Conservation (phyloP, 2,329 filamentous ascomycete species). For the Thielaviopsis populi region DNA sequence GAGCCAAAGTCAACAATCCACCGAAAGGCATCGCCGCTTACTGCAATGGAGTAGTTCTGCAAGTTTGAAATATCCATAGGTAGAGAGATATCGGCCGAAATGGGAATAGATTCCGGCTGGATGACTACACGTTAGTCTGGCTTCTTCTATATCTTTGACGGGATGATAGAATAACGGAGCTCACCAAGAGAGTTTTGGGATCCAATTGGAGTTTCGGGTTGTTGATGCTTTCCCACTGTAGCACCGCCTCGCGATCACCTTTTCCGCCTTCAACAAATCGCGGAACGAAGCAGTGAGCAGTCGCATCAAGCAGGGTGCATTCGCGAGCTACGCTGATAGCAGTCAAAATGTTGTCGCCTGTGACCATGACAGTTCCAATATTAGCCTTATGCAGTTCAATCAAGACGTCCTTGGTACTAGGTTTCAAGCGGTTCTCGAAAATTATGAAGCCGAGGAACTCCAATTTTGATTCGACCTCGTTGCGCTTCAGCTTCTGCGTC, state of each 20-base stretch:
- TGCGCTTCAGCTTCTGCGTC: conserved; percentile 80
- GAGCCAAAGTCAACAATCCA: conserved; percentile 90
- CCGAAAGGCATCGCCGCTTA: conserved; percentile 87
- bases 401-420: conserved; percentile 65
- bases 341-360: conserved; percentile 92
- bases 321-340: conserved; percentile 91
- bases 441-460: conserved; percentile 94
- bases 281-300: conserved; percentile 82
- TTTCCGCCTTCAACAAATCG: conserved; percentile 58
- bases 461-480: conserved; percentile 68
- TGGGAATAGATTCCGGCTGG: conserved; percentile 55
- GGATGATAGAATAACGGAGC: conserved; percentile 16
- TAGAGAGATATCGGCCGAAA: conserved; percentile 62
- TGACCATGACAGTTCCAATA: conserved; percentile 90
- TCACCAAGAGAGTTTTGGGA: conserved; percentile 55
- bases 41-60: conserved; percentile 73
- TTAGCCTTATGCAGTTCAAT: conserved; percentile 68
- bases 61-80: conserved; percentile 73
- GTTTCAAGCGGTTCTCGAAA: conserved; percentile 96
- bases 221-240: conserved; percentile 93
- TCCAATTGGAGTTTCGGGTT: conserved; percentile 56
- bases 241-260: conserved; percentile 36
- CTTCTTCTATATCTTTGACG: background rate
- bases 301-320: conserved; percentile 65
- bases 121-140: background rate